Evolutionary conservation across 202 grass and related monocot species (phyloP).

Genomic region (Elaeis oleifera): DNA sequence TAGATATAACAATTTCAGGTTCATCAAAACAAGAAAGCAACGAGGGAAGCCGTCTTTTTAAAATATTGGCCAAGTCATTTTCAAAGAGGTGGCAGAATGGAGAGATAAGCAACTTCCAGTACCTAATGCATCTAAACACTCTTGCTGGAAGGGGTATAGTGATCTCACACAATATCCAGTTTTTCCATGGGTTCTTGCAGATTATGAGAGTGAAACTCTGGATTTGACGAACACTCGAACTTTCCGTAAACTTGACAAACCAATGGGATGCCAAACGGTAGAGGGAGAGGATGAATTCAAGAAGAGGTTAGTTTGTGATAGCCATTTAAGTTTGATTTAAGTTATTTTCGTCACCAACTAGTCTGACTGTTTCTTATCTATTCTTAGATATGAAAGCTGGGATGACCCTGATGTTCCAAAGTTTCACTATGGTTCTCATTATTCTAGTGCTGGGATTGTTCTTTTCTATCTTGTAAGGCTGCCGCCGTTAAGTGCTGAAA

Average conservation of each 20-base stretch:
- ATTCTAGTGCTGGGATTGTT: conserved; percentile 98
- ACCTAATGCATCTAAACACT: conserved; percentile 99
- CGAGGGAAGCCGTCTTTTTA: conserved; percentile 91
- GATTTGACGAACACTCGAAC: conserved; percentile 66
- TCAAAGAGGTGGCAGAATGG: conserved; percentile 98
- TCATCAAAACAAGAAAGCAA: conserved; percentile 81
- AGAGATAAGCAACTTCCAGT: conserved; percentile 98
- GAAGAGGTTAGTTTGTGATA: conserved; percentile 52
- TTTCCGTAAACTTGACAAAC: conserved; percentile 96
- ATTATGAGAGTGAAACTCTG: conserved; percentile 84
- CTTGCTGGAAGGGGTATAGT: conserved; percentile 93
- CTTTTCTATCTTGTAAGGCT: conserved; percentile 97
- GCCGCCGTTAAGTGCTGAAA: conserved; percentile 84
- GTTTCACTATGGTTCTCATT: conserved; percentile 99
- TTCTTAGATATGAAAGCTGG: conserved; percentile 93
- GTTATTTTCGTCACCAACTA: neutral
- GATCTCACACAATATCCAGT: conserved; percentile 99
- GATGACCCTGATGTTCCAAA: conserved; percentile 99
- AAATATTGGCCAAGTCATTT: conserved; percentile 79
- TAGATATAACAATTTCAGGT: conserved; percentile 95
- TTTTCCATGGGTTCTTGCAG: conserved; percentile 98
- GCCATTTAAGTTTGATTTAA: neutral
- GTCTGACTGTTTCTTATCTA: neutral
- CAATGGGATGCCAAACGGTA: conserved; percentile 94
- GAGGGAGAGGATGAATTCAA: conserved; percentile 87